Base-by-base conservation (phyloP, 441 rosid species). In the Jatropha podagrica region DNA sequence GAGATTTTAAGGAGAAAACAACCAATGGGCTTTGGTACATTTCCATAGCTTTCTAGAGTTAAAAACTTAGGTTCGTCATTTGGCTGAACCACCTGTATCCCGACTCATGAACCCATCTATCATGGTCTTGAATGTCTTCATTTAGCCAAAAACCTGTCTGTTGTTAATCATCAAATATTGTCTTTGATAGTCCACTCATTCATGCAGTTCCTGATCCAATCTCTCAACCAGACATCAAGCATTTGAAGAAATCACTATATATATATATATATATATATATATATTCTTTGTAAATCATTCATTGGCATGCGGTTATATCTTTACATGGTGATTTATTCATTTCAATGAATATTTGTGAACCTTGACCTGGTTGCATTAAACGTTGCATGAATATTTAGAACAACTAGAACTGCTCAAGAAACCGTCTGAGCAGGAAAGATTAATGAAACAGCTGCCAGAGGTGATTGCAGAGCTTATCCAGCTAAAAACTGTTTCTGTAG, bases 371-470 rank as follows among this genome's bases (percentile, higher is more conserved):
- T 64, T 65, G 23, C 61, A 32, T 23, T 56, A 32, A 69, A 86
- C 87, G 40, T 72, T 84, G 58, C 76, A 68, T 60, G 74, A 72
- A 68, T 72, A 69, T 65, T 74, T 87, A 66, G 83, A 83, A 12
- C 71, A 79, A 74, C 85, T 86, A 78, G 85, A 85, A 37, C 66
- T 49, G 74, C 92, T 89, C 8, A 77, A 71, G 86, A 78, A 82
- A 54, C 82, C 89, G 11, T 40, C 65, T 2, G 86, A 83, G 64
- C 88, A 82, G 77, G 77, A 80, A 61, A 80, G 83, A 23, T 64
- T 82, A 26, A 52, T 85, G 58, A 72, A 69, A 48, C 76, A 78
- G 68, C 54, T 68, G 55, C 91, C 87, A 0, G 75, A 75, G 75
- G 86, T 87, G 23, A 79, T 77, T 65, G 80, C 85, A 2, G 85